Evolutionary conservation across 148 eudicot genomes (phyloP).

Genomic region (Vaccinium darrowii): DNA sequence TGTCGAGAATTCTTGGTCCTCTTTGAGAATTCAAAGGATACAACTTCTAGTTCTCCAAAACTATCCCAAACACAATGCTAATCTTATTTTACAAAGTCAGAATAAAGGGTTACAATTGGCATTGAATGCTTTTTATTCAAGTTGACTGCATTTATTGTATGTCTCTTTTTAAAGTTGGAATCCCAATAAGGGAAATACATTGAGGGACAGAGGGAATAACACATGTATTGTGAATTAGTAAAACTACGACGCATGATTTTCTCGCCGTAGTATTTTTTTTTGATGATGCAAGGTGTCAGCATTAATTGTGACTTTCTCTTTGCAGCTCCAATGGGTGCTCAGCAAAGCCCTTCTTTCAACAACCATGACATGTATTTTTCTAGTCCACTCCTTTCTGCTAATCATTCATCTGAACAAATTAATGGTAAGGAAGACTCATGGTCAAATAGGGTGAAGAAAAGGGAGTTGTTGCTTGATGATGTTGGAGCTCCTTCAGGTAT

Average conservation of each 20-base stretch:
- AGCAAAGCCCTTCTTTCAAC: constrained; percentile 38
- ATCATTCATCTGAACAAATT: constrained; percentile 31
- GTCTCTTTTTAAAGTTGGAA: not conserved
- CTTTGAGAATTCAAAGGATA: constrained; percentile 2
- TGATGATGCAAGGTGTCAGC: not conserved
- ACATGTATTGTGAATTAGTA: not conserved
- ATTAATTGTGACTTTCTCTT: not conserved
- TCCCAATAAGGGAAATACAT: not conserved
- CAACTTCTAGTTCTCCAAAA: not conserved
- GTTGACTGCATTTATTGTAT: not conserved
- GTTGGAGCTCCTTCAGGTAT: constrained; percentile 43
- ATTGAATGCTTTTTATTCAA: not conserved
- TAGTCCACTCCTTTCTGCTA: constrained; percentile 22
- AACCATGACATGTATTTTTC: constrained; percentile 36
- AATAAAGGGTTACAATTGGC: not conserved
- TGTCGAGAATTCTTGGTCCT: not conserved
- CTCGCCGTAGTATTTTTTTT: not conserved
- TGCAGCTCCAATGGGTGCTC: constrained; percentile 40
- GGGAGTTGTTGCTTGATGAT: constrained; percentile 55
- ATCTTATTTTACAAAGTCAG: not conserved
- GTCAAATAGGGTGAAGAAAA: constrained; percentile 48
- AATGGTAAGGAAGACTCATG: constrained; percentile 41
- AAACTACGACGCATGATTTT: constrained; percentile 5
- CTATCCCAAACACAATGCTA: not conserved
- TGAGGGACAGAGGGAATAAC: not conserved